A percentile compares a stretch with the other conserved stretches of the same genome.
phyloP scores from a whole-genome alignment of 352 stramenopile species.

The Globisporangium ultimum region DNA sequence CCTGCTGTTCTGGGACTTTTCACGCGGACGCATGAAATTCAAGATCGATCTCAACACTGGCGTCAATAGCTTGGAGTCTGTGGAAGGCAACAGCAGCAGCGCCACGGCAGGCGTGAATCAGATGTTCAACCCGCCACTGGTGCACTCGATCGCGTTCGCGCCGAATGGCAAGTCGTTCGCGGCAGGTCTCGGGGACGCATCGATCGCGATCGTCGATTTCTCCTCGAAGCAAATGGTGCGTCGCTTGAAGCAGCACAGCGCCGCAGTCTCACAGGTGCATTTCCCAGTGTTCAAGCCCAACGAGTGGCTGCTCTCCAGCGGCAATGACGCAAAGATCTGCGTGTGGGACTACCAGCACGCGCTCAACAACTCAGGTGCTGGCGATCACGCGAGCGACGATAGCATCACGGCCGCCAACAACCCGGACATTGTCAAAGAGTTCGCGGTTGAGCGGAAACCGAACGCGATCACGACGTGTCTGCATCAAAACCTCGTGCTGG shows the following conservation, averaged over 20 bases:
- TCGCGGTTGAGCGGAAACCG: constrained; percentile 34
- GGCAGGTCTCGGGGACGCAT: constrained; percentile 61
- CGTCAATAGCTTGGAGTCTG: constrained; percentile 27
- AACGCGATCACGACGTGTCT: constrained; percentile 56
- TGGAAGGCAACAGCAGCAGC: background rate
- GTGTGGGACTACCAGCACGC: constrained; percentile 58
- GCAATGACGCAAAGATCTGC: constrained; percentile 65
- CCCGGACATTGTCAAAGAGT: constrained; percentile 44
- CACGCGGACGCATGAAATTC: constrained; percentile 59
- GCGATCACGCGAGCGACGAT: constrained; percentile 11
- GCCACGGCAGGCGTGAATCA: constrained; percentile 27
- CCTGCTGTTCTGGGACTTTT: constrained; percentile 79
- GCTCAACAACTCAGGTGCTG: constrained; percentile 20
- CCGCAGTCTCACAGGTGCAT: constrained; percentile 58
- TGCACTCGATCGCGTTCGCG: constrained; percentile 64
- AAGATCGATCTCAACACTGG: constrained; percentile 63
- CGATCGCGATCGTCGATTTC: constrained; percentile 65
- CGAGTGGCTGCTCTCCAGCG: constrained; percentile 57
- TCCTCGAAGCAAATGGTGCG: constrained; percentile 44
- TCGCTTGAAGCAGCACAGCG: constrained; percentile 46
- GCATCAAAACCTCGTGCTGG: constrained; percentile 48
- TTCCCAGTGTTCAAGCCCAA: constrained; percentile 47
- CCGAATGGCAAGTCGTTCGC: constrained; percentile 61
- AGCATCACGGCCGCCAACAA: constrained; percentile 15
- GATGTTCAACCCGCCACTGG: constrained; percentile 75